Conservation (phyloP, 306 rosid genomes). For the Betula pendula region DNA sequence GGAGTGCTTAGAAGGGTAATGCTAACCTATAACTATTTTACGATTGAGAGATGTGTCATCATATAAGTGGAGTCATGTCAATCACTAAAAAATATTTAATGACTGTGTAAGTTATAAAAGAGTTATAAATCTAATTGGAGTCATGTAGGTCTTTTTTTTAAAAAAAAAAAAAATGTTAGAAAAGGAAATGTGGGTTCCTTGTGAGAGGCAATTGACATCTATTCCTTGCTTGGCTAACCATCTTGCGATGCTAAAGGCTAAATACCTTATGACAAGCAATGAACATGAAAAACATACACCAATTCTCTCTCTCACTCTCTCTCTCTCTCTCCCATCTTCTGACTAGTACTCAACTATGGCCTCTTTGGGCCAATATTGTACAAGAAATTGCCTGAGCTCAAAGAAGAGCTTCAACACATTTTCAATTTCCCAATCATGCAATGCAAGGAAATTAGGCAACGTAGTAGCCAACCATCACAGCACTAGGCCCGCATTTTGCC, state of each 20-base stretch:
- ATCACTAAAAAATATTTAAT: too few relatives aligned
- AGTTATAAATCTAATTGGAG: too few relatives aligned
- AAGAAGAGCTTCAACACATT: constrained; percentile 23
- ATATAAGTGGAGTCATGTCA: too few relatives aligned
- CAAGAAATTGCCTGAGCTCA: constrained; percentile 14
- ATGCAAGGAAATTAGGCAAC: constrained; percentile 4
- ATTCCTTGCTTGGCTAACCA: constrained; percentile 23
- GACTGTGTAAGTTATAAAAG: too few relatives aligned
- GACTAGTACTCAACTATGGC: constrained; percentile 33
- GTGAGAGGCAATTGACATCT: neutral
- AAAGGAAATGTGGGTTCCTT: neutral
- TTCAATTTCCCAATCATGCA: constrained; percentile 23
- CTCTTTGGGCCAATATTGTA: constrained; percentile 27
- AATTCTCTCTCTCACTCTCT: too few relatives aligned
- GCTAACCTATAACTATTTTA: too few relatives aligned
- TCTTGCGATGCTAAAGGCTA: neutral
- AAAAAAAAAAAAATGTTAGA: too few relatives aligned
- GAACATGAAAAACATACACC: neutral
- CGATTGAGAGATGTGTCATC: too few relatives aligned
- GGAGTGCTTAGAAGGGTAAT: too few relatives aligned
- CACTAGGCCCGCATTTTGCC: constrained; percentile 10
- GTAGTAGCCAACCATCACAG: neutral
- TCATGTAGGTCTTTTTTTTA: too few relatives aligned
- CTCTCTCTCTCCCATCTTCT: neutral
- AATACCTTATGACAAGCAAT: constrained; percentile 13